Evolutionary conservation across 805 yeast species (phyloP).

Genomic region (Saturnispora gosingensis): DNA sequence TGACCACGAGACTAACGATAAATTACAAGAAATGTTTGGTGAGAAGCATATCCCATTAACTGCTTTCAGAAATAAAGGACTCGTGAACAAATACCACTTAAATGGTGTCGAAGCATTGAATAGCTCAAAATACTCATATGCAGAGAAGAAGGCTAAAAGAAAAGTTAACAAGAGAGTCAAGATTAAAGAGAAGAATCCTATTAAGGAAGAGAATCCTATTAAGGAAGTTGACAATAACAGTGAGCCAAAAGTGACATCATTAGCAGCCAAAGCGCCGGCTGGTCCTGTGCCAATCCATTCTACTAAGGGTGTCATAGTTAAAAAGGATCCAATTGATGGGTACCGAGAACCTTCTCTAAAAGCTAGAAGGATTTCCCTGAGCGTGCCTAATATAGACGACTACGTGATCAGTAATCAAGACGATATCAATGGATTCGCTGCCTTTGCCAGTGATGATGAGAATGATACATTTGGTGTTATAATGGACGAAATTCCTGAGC

Average conservation of each 20-base stretch:
- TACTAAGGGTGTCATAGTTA: neutral
- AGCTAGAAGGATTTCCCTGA: neutral
- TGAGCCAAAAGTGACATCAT: neutral
- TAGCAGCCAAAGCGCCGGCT: neutral
- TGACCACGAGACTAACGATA: constrained; percentile 7
- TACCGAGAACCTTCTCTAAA: neutral
- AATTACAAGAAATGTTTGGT: constrained; percentile 15
- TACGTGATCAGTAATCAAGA: constrained; percentile 4
- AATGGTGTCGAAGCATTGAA: constrained; percentile 8
- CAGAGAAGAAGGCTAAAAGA: neutral
- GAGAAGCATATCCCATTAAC: constrained; percentile 65
- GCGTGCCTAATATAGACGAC: neutral
- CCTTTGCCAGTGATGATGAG: constrained; percentile 7
- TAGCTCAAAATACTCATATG: neutral
- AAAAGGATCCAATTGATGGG: neutral
- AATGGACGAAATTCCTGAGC: neutral
- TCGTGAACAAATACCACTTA: constrained; percentile 18
- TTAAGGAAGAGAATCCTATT: neutral
- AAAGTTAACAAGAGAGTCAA: constrained; percentile 1
- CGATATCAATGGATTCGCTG: constrained; percentile 8
- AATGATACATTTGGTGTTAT: neutral
- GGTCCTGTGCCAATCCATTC: constrained; percentile 1
- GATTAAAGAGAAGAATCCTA: neutral
- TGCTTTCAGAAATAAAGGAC: constrained; percentile 80
- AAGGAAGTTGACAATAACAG: neutral